These are phyloP conservation scores for Acer yangbiense DNA, from an alignment of 345 rosid genomes.

Conservation along the genomic window DNA sequence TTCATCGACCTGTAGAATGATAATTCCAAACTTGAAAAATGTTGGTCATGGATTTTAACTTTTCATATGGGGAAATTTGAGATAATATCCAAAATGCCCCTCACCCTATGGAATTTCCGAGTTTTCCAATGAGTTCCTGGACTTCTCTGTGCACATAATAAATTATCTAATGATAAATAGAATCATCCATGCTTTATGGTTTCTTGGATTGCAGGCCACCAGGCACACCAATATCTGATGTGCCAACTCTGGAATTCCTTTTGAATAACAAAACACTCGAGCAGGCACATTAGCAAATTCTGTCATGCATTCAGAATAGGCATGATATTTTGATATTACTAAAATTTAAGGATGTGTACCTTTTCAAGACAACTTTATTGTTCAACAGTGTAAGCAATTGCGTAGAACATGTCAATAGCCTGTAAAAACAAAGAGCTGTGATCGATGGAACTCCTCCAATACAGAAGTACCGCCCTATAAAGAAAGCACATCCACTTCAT, in stretches of 20 bases:
- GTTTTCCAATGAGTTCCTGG: no score
- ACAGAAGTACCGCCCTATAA: background rate
- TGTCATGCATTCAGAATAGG: background rate
- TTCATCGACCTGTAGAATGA: background rate
- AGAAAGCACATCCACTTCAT: background rate
- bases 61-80: background rate
- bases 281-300: background rate
- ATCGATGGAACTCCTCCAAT: background rate
- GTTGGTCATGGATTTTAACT: background rate
- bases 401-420: background rate
- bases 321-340: no score
- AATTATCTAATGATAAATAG: background rate
- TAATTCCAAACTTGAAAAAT: background rate
- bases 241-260: background rate
- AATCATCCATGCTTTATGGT: background rate
- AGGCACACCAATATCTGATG: background rate
- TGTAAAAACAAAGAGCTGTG: background rate
- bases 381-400: background rate
- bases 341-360: no score
- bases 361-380: background rate
- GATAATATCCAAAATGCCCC: no score
- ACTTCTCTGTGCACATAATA: background rate
- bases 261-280: background rate
- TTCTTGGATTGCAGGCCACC: background rate
- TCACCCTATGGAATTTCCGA: no score